Conservation (phyloP, 1,284 basidiomycete species). For the Trichosporon sp. region DNA sequence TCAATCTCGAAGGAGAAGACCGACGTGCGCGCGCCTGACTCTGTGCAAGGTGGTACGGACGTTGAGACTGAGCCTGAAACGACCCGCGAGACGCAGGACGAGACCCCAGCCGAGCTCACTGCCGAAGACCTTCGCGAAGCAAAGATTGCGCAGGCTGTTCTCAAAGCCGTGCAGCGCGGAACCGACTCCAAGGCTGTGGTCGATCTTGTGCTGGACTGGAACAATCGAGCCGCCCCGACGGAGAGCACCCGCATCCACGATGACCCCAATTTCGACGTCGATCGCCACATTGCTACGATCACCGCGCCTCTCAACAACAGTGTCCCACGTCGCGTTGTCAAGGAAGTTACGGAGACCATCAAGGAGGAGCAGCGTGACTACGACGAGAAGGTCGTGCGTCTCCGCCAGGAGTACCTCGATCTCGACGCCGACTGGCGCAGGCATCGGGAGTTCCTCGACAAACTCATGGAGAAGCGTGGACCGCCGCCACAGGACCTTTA, state of each 20-base stretch:
- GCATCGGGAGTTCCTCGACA: conserved; percentile 70
- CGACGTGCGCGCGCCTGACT: conserved; percentile 38
- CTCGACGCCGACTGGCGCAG: conserved; percentile 71
- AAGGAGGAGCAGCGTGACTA: conserved; percentile 58
- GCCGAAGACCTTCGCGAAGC: conserved; percentile 28
- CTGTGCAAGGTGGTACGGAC: conserved; percentile 38
- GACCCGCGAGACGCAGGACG: conserved; percentile 8
- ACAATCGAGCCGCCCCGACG: conserved; percentile 36
- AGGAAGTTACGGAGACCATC: conserved; percentile 32
- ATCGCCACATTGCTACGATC: conserved; percentile 31
- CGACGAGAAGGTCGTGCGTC: conserved; percentile 62
- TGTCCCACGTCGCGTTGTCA: conserved; percentile 22
- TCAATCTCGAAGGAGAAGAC: conserved; percentile 18
- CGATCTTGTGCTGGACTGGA: conserved; percentile 40
- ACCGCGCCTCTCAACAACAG: conserved; percentile 31
- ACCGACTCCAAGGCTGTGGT: conserved; percentile 26
- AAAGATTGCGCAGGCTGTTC: conserved; percentile 34
- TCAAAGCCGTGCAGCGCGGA: conserved; percentile 8
- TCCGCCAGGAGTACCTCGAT: conserved; percentile 69
- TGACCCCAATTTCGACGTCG: conserved; percentile 23
- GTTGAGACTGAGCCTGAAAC: conserved; percentile 34
- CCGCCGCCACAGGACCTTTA: conserved; percentile 47
- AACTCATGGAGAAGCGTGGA: conserved; percentile 50
- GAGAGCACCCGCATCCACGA: conserved; percentile 27
- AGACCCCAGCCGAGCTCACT: conserved; percentile 24